These are phyloP conservation scores for Nannochloropsis oceanica DNA, from an alignment of 108 stramenopile genomes.

Conservation along the genomic window DNA sequence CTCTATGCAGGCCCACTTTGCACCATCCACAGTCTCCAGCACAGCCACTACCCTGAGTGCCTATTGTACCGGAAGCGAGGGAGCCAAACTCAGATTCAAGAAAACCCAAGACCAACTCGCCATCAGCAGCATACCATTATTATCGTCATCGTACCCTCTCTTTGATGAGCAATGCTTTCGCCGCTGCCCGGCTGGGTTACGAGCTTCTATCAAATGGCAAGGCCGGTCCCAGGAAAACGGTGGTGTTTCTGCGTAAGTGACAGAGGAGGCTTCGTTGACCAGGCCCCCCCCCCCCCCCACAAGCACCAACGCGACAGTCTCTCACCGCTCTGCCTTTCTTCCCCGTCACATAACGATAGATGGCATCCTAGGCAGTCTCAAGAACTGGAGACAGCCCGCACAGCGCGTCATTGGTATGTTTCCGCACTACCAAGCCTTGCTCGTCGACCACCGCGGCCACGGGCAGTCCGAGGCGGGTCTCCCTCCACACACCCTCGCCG, in stretches of 20 bases:
- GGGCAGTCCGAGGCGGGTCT: not conserved
- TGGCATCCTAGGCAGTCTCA: not conserved
- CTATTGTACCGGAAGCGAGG: too few relatives aligned
- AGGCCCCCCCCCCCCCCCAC: too few relatives aligned
- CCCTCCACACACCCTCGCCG: not conserved
- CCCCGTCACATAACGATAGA: not conserved
- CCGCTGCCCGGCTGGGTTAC: not conserved
- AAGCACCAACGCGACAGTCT: too few relatives aligned
- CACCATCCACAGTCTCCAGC: too few relatives aligned
- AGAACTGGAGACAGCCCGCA: not conserved
- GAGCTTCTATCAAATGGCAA: not conserved
- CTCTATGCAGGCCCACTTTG: too few relatives aligned
- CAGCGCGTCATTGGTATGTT: not conserved
- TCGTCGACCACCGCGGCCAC: not conserved
- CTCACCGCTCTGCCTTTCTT: too few relatives aligned
- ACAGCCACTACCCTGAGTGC: too few relatives aligned
- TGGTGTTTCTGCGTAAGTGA: not conserved
- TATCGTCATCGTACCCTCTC: not conserved
- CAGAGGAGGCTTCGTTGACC: too few relatives aligned
- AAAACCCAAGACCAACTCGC: too few relatives aligned
- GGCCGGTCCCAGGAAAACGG: not conserved
- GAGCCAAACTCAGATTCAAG: too few relatives aligned
- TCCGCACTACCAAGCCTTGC: not conserved
- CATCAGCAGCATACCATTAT: not conserved
- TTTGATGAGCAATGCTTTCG: not conserved